Conservation (phyloP, 495 filamentous ascomycete genomes). For the Echria macrotheca region DNA sequence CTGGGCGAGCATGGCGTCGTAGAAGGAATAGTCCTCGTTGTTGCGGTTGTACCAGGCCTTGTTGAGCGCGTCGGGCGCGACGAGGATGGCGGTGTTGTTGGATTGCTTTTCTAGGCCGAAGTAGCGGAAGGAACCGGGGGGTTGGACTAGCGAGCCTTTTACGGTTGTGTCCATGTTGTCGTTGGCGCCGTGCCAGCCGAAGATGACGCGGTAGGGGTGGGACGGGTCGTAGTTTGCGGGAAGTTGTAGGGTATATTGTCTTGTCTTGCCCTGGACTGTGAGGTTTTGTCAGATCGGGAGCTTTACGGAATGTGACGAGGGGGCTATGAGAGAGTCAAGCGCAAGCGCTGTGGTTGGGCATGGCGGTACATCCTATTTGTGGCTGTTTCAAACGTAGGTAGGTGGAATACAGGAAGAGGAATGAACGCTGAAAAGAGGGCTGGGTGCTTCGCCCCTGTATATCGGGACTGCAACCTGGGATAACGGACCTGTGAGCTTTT, state of each 20-base stretch:
- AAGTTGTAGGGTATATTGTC: not conserved
- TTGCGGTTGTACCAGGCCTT: constrained; percentile 4
- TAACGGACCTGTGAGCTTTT: no score
- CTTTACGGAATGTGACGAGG: no score
- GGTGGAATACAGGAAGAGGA: no score
- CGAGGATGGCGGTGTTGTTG: constrained; percentile 1
- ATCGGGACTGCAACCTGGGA: no score
- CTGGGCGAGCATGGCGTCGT: constrained; percentile 2
- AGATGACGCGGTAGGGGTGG: not conserved
- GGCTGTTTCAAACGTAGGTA: no score
- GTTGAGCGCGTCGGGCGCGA: constrained; percentile 4
- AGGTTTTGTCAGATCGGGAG: no score
- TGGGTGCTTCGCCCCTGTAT: no score
- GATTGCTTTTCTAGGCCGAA: not conserved
- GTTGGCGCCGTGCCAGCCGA: constrained; percentile 1
- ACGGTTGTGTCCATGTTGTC: constrained; percentile 4
- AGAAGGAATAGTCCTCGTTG: constrained; percentile 5
- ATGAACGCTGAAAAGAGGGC: no score
- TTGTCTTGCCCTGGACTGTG: not conserved
- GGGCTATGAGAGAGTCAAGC: no score
- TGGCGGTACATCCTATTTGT: no score
- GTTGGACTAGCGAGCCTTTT: not conserved
- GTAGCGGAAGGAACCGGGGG: not conserved
- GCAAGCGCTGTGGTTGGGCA: no score
- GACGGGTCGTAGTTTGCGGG: not conserved